Evolutionary conservation across 2,329 filamentous ascomycete species (phyloP).

Genomic region (Parastagonospora nodorum): DNA sequence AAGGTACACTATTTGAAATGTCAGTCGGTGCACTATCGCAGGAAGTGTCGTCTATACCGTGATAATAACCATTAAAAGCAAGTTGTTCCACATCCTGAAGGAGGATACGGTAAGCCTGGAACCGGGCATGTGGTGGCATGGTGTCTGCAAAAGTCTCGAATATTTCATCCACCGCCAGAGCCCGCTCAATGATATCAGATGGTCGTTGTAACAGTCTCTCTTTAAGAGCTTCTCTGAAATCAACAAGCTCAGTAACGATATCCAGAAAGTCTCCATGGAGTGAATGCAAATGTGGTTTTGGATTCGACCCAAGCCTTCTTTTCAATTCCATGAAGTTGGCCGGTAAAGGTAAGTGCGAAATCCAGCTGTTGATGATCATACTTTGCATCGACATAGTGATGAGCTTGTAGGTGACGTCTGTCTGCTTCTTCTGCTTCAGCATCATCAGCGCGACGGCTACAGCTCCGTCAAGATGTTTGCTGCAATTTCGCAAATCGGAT

Average conservation of each 20-base stretch:
- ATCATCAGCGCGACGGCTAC: slow-evolving; percentile 28
- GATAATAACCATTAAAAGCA: slow-evolving; percentile 25
- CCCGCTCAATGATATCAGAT: slow-evolving; percentile 11
- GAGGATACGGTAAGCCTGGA: slow-evolving; percentile 11
- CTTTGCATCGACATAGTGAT: slow-evolving; percentile 24
- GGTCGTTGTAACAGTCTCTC: slow-evolving; percentile 1
- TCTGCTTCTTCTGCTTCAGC: slow-evolving; percentile 17
- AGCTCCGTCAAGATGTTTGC: slow-evolving; percentile 36
- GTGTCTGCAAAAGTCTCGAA: slow-evolving; percentile 16
- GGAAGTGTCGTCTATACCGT: slow-evolving; percentile 10
- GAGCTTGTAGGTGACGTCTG: slow-evolving; percentile 15
- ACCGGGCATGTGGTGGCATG: slow-evolving; percentile 19
- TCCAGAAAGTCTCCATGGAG: slow-evolving; percentile 23
- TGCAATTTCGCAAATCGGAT: slow-evolving; percentile 24
- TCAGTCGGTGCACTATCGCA: background rate
- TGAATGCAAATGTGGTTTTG: slow-evolving; percentile 2
- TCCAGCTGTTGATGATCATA: slow-evolving; percentile 33
- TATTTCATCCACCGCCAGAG: slow-evolving; percentile 18
- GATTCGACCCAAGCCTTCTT: slow-evolving; percentile 1
- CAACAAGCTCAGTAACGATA: slow-evolving; percentile 19
- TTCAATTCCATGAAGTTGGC: slow-evolving; percentile 18
- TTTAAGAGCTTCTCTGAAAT: slow-evolving; percentile 18
- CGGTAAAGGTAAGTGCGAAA: slow-evolving; percentile 27
- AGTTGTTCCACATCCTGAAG: slow-evolving; percentile 8
- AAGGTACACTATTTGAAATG: slow-evolving; percentile 18